Percentiles rank a stretch among this genome's conserved stretches.
These are phyloP conservation scores for Ramularia endophylla DNA, from an alignment of 2,329 filamentous ascomycete genomes.

Conservation along the genomic window DNA sequence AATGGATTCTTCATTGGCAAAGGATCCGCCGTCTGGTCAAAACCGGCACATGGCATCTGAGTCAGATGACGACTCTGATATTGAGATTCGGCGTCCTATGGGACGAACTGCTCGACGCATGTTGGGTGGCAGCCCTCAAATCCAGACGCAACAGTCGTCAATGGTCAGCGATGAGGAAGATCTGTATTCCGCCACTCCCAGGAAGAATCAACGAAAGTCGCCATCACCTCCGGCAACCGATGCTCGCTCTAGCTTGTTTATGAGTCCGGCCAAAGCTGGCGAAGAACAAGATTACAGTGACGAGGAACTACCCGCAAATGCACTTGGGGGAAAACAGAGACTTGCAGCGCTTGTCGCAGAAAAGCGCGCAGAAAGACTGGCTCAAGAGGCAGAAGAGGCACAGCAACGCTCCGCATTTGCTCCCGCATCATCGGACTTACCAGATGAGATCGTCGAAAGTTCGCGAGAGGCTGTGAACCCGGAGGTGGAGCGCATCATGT, in stretches of 20 bases:
- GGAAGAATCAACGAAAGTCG: constrained; percentile 9
- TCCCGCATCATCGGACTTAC: constrained; percentile 22
- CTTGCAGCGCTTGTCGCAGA: constrained; percentile 28
- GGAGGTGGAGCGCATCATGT: constrained; percentile 27
- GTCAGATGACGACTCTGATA: constrained; percentile 17
- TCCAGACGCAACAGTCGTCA: constrained; percentile 1
- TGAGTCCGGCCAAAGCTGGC: constrained; percentile 26
- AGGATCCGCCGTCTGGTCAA: too few relatives aligned
- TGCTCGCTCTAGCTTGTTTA: constrained; percentile 22
- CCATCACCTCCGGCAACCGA: constrained; percentile 10
- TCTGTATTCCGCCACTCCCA: constrained; percentile 27
- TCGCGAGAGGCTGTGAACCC: constrained; percentile 18
- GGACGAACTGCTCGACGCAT: constrained; percentile 27
- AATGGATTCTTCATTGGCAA: neutral
- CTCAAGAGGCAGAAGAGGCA: constrained; percentile 18
- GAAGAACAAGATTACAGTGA: constrained; percentile 13
- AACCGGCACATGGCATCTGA: neutral
- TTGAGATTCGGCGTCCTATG: constrained; percentile 21
- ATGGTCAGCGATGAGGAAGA: constrained; percentile 20
- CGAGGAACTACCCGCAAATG: constrained; percentile 20
- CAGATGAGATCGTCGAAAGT: constrained; percentile 21
- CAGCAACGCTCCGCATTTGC: constrained; percentile 2
- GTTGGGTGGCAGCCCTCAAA: constrained; percentile 14
- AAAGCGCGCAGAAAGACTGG: constrained; percentile 27
- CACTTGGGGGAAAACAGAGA: constrained; percentile 20